Evolutionary conservation across 371 early-diverging fungal species (phyloP), one percentile per base, ranked within the genome.

Genomic region (Mortierella sp.): DNA sequence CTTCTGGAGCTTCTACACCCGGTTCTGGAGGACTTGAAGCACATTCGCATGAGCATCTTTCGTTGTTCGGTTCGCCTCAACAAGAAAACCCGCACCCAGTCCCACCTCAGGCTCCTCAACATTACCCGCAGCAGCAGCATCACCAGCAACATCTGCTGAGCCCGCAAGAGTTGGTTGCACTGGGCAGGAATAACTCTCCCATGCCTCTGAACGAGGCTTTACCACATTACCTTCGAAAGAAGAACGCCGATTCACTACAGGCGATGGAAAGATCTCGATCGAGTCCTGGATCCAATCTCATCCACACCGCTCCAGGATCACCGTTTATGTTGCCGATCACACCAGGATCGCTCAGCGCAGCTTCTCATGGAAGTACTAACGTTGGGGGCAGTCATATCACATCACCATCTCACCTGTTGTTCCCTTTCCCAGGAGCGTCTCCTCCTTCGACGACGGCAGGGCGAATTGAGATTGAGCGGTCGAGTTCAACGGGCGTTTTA

Each of bases 181-280:
- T 75, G 30, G 64, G 69, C 32, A 44, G 69, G 24, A 60, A 58
- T 23, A 69, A 64, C 21, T 64, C 76, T 3, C 76, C 76, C 26
- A 64, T 75, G 76, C 61, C 68, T 11, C 9, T 75, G 43, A 69
- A 60, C 17, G 76, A 75, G 30, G 70, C 64, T 8, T 19, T 75
- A 9, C 76, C 76, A 1, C 60, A 23, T 17, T 75, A 69, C 60
- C 53, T 75, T 14, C 64, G 75, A 37, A 50, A 57, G 39, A 58
- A 51, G 49, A 44, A 49, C 14, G 52, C 4, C 2, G 75, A 64
- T 2, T 32, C 65, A 1, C 28, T 64, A 43, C 56, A 64, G 15
- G 15, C 65, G 4, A 69, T 75, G 76, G 76, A 75, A n/a, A 60
- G 76, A n/a, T 75, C 76, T 4, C 50, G 68, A 6, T 75, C 76